Base-by-base conservation (phyloP, 306 rosid genomes). In the Prunus padus region DNA sequence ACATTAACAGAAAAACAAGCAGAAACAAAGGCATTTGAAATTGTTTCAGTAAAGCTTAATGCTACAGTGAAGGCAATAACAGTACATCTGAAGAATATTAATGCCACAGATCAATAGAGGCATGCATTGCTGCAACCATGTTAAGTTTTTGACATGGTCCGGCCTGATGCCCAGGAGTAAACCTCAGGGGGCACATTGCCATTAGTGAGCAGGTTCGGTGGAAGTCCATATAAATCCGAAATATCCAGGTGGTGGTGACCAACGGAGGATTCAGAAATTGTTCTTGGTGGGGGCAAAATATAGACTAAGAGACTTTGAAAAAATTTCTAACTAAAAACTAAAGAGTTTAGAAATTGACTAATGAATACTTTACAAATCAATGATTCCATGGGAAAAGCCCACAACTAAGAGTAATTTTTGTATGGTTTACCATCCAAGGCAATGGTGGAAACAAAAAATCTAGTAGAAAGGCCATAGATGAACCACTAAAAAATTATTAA, bases 221-320 rank as follows among this genome's bases (percentile, higher is more conserved):
- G 96, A 89, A 90, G 76, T 71, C 90, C 90, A 82, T 87, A 91
- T 7, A 88, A 66, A 69, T 91, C 93, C 5, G 89, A 85, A 72
- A 88, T 80, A 72, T 88, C 93, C 56, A 87, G 85, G 81, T 84
- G 93, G 73, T 87, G 91, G 54, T 71, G 60, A 40, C 90, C n/a
- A n/a, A n/a, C n/a, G n/a, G n/a, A n/a, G n/a, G n/a, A n/a, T n/a
- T n/a, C n/a, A n/a, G n/a, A n/a, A n/a, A n/a, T n/a, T n/a, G n/a
- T n/a, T n/a, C n/a, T n/a, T n/a, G n/a, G n/a, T n/a, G n/a, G n/a
- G n/a, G n/a, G n/a, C n/a, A n/a, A n/a, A n/a, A n/a, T n/a, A n/a
- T n/a, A n/a, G n/a, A n/a, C n/a, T n/a, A n/a, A n/a, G n/a, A n/a
- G n/a, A n/a, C n/a, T n/a, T n/a, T n/a, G n/a, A n/a, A n/a, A n/a